Evolutionary conservation across 495 filamentous ascomycete species (phyloP).

Genomic region (Daldinia grandis): DNA sequence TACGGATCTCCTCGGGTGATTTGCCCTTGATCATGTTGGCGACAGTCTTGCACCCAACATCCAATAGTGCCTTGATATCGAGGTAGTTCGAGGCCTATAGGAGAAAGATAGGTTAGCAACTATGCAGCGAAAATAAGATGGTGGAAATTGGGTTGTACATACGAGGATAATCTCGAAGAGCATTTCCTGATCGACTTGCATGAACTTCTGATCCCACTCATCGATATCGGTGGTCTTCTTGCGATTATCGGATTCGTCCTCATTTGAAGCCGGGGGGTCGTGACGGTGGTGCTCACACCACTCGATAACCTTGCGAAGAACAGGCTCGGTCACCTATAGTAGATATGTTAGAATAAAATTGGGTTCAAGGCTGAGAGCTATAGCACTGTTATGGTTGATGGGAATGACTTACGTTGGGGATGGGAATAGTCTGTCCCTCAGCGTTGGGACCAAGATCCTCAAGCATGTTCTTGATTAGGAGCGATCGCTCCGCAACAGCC

Average conservation of each 20-base stretch:
- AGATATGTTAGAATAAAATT: neutral
- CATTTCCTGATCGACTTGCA: constrained; percentile 99
- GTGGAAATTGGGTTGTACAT: constrained; percentile 50
- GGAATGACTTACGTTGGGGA: constrained; percentile 78
- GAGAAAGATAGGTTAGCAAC: constrained; percentile 21
- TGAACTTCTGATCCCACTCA: constrained; percentile 99
- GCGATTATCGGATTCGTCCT: constrained; percentile 91
- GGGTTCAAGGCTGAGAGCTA: neutral
- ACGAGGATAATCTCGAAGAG: constrained; percentile 98
- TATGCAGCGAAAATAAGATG: neutral
- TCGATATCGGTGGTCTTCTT: constrained; percentile 99
- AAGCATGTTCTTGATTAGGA: constrained; percentile 97
- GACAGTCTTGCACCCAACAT: constrained; percentile 85
- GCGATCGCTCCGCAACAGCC: constrained; percentile 85
- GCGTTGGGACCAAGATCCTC: constrained; percentile 83
- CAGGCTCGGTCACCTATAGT: constrained; percentile 85
- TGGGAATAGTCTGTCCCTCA: constrained; percentile 75
- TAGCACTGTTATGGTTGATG: constrained; percentile 4
- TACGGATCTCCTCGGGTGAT: constrained; percentile 80
- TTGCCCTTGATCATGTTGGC: constrained; percentile 92
- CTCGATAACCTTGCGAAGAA: constrained; percentile 93
- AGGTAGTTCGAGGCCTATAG: constrained; percentile 76
- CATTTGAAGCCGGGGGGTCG: constrained; percentile 76
- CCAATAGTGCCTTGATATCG: constrained; percentile 82
- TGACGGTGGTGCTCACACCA: constrained; percentile 95